A percentile compares a stretch with the other conserved stretches of the same genome.
These are phyloP conservation scores for Paraurostyla sp. DNA, from an alignment of 73 alveolate species.

Conservation along the genomic window DNA sequence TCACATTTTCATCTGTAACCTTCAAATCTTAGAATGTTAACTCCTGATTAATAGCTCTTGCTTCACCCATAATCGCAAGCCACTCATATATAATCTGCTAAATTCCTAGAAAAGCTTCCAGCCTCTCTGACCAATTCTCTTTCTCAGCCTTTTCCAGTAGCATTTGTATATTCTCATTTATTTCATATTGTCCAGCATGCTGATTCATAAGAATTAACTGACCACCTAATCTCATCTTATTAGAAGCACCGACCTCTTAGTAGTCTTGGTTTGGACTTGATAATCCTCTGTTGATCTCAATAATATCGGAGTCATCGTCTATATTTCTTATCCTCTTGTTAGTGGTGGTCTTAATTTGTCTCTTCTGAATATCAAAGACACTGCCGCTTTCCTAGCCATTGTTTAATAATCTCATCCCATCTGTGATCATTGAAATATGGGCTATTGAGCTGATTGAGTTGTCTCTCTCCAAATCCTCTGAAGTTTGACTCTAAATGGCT, in stretches of 20 bases:
- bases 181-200: slow-evolving; percentile 38
- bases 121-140: slow-evolving; percentile 49
- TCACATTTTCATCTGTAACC: slow-evolving; percentile 25
- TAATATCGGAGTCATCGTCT: slow-evolving; percentile 16
- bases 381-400: slow-evolving; percentile 36
- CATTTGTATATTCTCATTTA: slow-evolving; percentile 38
- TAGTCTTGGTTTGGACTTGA: slow-evolving; percentile 2
- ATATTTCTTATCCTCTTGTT: background rate
- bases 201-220: background rate
- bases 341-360: background rate
- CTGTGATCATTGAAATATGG: slow-evolving; percentile 35
- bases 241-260: slow-evolving; percentile 11
- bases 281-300: slow-evolving; percentile 12
- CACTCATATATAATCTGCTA: slow-evolving; percentile 10
- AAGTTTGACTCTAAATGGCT: too few relatives aligned
- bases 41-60: background rate
- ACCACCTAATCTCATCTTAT: too few relatives aligned
- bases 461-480: background rate
- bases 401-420: background rate
- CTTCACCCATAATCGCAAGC: slow-evolving; percentile 51
- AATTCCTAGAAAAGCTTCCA: slow-evolving; percentile 39
- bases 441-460: slow-evolving; percentile 40
- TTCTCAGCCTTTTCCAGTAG: slow-evolving; percentile 46
- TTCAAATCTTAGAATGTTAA: slow-evolving; percentile 23
- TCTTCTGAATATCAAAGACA: background rate